Percentiles rank a stretch among this genome's conserved stretches.
phyloP scores from a whole-genome alignment of 306 rosid genomes.

The Betula pendula region DNA sequence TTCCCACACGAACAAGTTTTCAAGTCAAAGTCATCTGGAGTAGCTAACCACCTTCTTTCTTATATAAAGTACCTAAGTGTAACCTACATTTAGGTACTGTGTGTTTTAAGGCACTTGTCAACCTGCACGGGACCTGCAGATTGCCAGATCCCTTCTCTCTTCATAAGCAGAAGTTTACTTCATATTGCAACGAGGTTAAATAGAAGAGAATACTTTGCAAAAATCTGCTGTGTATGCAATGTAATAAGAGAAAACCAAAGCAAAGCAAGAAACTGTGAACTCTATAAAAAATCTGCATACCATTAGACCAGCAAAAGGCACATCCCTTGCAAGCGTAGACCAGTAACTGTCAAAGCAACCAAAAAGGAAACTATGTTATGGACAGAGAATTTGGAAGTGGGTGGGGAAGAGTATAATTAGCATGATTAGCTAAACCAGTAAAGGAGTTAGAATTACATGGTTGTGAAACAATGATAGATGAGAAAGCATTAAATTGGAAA shows the following conservation, averaged over 20 bases:
- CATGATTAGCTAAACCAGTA: neutral
- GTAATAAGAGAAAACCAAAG: slow-evolving; percentile 1
- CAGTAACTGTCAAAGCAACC: slow-evolving; percentile 57
- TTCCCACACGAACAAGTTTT: neutral
- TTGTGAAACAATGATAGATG: neutral
- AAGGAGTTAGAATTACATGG: neutral
- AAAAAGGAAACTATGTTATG: slow-evolving; percentile 26
- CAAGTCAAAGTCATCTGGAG: neutral
- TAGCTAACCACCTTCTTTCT: neutral
- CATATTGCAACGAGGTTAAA: neutral
- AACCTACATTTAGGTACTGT: slow-evolving; percentile 13
- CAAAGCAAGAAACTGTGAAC: neutral
- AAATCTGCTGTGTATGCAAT: neutral
- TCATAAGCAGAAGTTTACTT: neutral
- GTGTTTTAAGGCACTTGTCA: neutral
- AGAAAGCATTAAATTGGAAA: neutral
- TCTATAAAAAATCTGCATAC: slow-evolving; percentile 32
- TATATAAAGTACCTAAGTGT: neutral
- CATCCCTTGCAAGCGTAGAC: slow-evolving; percentile 89
- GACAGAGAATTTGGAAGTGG: neutral
- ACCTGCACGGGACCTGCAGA: slow-evolving; percentile 15
- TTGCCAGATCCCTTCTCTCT: neutral
- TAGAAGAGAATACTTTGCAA: slow-evolving; percentile 8
- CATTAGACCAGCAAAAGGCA: slow-evolving; percentile 93
- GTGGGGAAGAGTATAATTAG: neutral